A percentile compares a stretch with the other conserved stretches of the same genome.
Evolutionary conservation across 192 early-diverging fungal species (phyloP).

Genomic region (Umbelopsis ramanniana): DNA sequence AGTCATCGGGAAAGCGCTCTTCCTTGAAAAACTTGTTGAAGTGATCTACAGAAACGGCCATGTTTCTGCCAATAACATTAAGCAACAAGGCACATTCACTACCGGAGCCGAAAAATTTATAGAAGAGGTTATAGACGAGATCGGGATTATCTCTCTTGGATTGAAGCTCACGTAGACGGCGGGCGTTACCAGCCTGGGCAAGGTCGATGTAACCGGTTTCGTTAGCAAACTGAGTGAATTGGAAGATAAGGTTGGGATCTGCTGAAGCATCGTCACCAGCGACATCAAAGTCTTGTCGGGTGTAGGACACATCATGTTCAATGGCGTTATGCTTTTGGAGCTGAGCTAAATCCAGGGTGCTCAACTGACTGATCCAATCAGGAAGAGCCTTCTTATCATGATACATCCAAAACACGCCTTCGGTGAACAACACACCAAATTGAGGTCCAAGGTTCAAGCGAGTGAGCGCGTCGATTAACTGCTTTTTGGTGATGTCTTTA

Average conservation of each 20-base stretch:
- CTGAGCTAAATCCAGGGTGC: conserved; percentile 19
- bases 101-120: conserved; percentile 16
- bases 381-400: conserved; percentile 14
- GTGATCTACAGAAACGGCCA: conserved; percentile 14
- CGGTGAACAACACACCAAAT: neutral
- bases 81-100: conserved; percentile 28
- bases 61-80: conserved; percentile 20
- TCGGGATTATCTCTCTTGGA: conserved; percentile 13
- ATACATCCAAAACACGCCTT: conserved; percentile 20
- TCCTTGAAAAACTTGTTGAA: conserved; percentile 19
- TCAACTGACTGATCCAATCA: neutral
- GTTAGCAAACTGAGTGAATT: conserved; percentile 15
- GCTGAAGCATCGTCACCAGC: conserved; percentile 1
- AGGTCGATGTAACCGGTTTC: conserved; percentile 30
- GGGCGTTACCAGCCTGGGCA: neutral
- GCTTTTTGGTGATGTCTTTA: conserved; percentile 21
- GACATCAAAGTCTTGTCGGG: conserved; percentile 19
- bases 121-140: neutral
- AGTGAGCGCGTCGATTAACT: conserved; percentile 22
- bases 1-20: conserved; percentile 27
- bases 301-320: conserved; percentile 34
- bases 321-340: conserved; percentile 26
- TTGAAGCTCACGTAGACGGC: conserved; percentile 12
- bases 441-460: neutral
- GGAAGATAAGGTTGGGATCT: conserved; percentile 10